These are phyloP conservation scores for Solanum appendiculatum DNA, from an alignment of 257 asterid species.

Conservation along the genomic window DNA sequence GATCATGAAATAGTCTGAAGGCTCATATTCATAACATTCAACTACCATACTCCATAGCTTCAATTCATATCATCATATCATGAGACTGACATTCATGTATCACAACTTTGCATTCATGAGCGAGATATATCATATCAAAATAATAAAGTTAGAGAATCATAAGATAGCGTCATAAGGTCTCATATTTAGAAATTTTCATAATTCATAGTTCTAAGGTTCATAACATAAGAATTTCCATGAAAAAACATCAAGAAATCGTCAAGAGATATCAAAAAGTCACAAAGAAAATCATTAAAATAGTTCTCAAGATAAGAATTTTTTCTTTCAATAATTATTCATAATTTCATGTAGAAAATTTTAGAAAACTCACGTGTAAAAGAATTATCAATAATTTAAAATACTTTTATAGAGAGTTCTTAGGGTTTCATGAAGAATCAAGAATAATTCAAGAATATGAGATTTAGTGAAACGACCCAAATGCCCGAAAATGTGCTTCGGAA, in stretches of 20 bases:
- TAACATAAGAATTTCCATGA: background rate
- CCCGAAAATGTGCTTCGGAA: too few species aligned
- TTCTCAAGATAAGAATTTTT: background rate
- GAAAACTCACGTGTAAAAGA: too few species aligned
- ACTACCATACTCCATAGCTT: background rate
- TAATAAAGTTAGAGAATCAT: background rate
- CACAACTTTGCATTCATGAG: background rate
- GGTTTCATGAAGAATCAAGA: too few species aligned
- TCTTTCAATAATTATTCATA: too few species aligned
- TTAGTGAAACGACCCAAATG: too few species aligned
- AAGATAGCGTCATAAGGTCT: background rate
- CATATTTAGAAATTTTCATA: too few species aligned
- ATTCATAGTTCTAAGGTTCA: background rate
- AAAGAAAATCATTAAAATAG: background rate
- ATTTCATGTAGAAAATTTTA: too few species aligned
- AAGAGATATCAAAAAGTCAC: background rate
- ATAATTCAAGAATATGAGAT: too few species aligned
- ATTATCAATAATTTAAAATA: too few species aligned
- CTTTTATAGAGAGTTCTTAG: too few species aligned
- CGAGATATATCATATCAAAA: background rate
- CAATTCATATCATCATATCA: background rate
- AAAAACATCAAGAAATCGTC: background rate
- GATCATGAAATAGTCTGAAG: background rate
- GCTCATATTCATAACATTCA: too few species aligned
- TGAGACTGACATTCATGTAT: too few species aligned